Conservation (phyloP, 257 asterid species). For the Cordia subcordata region DNA sequence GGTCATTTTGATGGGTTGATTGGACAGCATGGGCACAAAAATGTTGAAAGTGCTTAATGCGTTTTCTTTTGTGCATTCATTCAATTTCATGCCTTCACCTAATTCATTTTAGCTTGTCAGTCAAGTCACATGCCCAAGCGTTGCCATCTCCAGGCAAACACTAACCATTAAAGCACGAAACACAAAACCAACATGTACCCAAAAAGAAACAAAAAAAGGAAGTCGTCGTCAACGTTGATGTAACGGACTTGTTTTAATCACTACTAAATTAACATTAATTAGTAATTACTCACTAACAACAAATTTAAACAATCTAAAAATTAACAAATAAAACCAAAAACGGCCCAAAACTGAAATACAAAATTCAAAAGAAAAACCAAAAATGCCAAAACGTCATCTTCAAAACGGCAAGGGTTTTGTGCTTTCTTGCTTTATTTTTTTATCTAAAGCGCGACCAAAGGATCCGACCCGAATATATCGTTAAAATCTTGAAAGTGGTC, state of each 20-base stretch:
- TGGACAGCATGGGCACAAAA: too few species aligned
- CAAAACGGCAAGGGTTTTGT: neutral
- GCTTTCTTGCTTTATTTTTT: too few species aligned
- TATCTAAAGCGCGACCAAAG: constrained; percentile 45
- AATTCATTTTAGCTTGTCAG: constrained; percentile 32
- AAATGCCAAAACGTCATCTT: neutral
- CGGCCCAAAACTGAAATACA: constrained; percentile 8
- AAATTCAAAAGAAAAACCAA: constrained; percentile 7
- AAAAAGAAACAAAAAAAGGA: too few species aligned
- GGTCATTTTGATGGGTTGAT: too few species aligned
- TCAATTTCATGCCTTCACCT: constrained; percentile 60
- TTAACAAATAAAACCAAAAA: constrained; percentile 11
- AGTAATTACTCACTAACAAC: constrained; percentile 1
- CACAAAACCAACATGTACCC: constrained; percentile 1
- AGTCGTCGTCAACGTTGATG: constrained; percentile 28
- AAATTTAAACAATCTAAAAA: neutral
- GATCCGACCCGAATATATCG: constrained; percentile 94
- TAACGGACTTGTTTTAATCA: constrained; percentile 18
- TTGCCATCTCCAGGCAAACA: too few species aligned
- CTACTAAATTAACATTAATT: neutral
- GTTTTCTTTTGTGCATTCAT: constrained; percentile 29
- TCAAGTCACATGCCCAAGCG: constrained; percentile 48
- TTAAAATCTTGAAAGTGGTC: constrained; percentile 69
- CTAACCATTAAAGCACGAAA: neutral
- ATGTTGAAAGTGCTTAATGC: neutral